Evolutionary conservation across 805 yeast species (phyloP), one percentile per base, ranked within the genome.

Genomic region (Kodamaea leandrae): DNA sequence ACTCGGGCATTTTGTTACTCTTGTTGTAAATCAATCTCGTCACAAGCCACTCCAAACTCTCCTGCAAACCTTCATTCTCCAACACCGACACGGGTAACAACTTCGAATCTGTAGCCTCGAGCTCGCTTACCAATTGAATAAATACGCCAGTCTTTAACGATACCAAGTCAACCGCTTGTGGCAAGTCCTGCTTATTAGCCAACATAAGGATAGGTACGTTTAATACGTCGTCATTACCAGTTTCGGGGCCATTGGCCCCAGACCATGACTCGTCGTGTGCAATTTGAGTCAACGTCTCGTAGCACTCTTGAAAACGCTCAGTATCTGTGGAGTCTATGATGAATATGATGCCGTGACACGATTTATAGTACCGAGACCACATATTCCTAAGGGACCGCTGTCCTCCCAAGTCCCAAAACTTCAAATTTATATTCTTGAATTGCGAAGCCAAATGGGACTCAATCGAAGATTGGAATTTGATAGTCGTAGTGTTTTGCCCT

Each of bases 341-440:
- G 60, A 91, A 91, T 32, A 93, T 82, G 26, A 91, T 86, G 0
- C 93, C 98, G 62, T 91, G 97, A 41, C 96, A 86, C 44, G 80
- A 83, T 14, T 74, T 71, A 63, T 82, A 93, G 68, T 91, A 93
- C 46, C 86, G 80, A 4, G 83, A 74, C 99, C 99, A 91, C 73
- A 93, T 72, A 20, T 78, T 68, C 36, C 98, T 72, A 35, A 91
- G 68, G n/a, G 84, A 71, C 56, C 82, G 83, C 62, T 91, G 99
- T 9, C 99, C 99, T 8, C 98, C 98, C 29, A 91, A 80, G 60
- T 91, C 99, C 98, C 98, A 91, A 54, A 93, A 78, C 56, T 89
- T 90, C 42, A 93, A 68, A 38, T 71, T 66, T 42, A 74, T 66
- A 42, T 68, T 71, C 42, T 72, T 68, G 51, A 60, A 63, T 32